These are phyloP conservation scores for Serendipita sp. DNA, from an alignment of 768 basidiomycete species.

Conservation along the genomic window DNA sequence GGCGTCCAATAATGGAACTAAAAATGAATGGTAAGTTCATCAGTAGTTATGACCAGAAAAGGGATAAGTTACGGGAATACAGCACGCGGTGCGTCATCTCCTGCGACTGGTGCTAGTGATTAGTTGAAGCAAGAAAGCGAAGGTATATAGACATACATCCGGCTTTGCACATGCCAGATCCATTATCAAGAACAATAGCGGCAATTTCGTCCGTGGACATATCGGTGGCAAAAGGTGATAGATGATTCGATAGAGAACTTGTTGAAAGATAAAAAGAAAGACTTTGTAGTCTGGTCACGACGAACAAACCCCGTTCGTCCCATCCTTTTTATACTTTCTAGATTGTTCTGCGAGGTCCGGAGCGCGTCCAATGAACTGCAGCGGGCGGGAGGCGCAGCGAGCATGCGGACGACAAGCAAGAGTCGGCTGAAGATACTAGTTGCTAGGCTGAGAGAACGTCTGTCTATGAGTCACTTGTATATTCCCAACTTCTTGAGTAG, in stretches of 20 bases:
- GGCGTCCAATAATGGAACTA: conserved; percentile 86
- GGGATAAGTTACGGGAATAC: conserved; percentile 72
- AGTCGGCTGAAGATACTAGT: not conserved
- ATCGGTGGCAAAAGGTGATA: not conserved
- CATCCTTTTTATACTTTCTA: not conserved
- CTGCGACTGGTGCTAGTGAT: conserved; percentile 24
- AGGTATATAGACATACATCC: conserved; percentile 51
- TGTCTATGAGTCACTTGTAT: not conserved
- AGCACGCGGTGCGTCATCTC: conserved; percentile 79
- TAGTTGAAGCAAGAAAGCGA: not conserved
- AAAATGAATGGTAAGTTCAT: not conserved
- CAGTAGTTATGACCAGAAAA: not conserved
- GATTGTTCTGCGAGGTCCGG: not conserved
- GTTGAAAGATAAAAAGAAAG: not conserved
- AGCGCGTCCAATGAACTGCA: not conserved
- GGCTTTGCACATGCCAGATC: conserved; percentile 99
- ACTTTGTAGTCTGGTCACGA: conserved; percentile 4
- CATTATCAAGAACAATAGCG: conserved; percentile 59
- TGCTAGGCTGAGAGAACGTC: not conserved
- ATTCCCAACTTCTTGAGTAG: not conserved
- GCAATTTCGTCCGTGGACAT: not conserved
- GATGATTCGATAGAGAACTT: not conserved
- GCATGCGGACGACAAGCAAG: not conserved
- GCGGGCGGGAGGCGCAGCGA: not conserved
- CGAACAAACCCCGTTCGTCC: not conserved